A percentile compares a stretch with the other conserved stretches of the same genome.
phyloP scores from a whole-genome alignment of 345 rosid species.

The Salix koriyanagi region DNA sequence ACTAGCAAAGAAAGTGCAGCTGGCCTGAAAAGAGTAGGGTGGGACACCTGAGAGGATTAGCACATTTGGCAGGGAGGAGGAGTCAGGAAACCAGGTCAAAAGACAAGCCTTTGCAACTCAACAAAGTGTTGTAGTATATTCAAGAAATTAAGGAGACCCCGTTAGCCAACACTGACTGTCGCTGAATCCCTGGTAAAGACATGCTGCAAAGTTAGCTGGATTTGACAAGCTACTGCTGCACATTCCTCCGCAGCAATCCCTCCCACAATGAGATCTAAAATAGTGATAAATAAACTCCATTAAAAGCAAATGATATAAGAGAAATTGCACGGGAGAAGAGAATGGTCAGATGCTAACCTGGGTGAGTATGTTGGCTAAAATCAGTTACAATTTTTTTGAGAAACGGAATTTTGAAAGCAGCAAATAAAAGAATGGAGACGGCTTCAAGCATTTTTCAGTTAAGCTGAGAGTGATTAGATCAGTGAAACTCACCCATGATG shows the following conservation, averaged over 20 bases:
- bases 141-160: slow-evolving; percentile 71
- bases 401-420: slow-evolving; percentile 50
- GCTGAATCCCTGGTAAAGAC: slow-evolving; percentile 89
- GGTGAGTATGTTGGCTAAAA: slow-evolving; percentile 4
- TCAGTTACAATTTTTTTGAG: slow-evolving; percentile 39
- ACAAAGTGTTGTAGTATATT: slow-evolving; percentile 76
- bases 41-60: slow-evolving; percentile 81
- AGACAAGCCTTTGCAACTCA: slow-evolving; percentile 78
- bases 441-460: slow-evolving; percentile 35
- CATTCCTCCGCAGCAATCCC: not conserved
- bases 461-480: slow-evolving; percentile 40
- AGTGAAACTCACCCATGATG: slow-evolving; percentile 40
- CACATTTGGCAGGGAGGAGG: slow-evolving; percentile 98
- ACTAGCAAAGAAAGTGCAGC: too few species aligned
- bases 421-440: slow-evolving; percentile 36
- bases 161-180: slow-evolving; percentile 75
- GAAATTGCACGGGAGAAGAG: not conserved
- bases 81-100: slow-evolving; percentile 91
- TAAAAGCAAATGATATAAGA: not conserved
- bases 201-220: slow-evolving; percentile 79
- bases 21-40: too few species aligned
- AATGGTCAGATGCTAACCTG: slow-evolving; percentile 34
- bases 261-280: slow-evolving; percentile 34
- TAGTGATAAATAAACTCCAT: not conserved
- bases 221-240: slow-evolving; percentile 27